Base-by-base conservation (phyloP, 371 early-diverging fungal species). In the Actinomortierella ambigua region DNA sequence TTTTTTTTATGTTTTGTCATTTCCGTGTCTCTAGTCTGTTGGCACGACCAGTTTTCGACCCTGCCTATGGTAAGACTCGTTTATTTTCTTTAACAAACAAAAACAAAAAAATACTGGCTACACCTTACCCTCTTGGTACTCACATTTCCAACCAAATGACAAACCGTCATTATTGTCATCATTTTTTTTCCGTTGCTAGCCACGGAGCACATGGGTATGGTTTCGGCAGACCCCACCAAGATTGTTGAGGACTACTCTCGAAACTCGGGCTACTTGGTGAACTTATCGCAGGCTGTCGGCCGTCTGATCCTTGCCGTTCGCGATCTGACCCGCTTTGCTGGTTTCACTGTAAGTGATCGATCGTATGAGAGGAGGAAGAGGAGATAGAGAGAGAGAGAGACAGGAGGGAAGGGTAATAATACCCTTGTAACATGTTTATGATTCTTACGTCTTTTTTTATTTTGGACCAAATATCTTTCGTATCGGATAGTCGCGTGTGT, bases 231-330 rank as follows among this genome's bases (percentile, higher is more conserved):
- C 57, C 92, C 95, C 39, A 90, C 91, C 34, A 90, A 93, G 71
- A 63, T 93, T 50, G 93, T 93, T 84, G 90, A 93, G 67, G 93
- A 93, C 62, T 93, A 93, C 68, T 88, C 89, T 53, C 77, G 91
- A 64, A 94, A 94, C 68, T 93, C 92, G 63, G 88, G 93, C 66
- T 92, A 95, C 59, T 79, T 94, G 61, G 90, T 94, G 65, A 94
- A 93, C 60, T 68, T 94, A 53, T 90, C 92, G 0, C 94, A 94
- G 60, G 94, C 94, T 27, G 90, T 95, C 20, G 94, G 94, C 34
- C 78, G 94, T 57, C 71, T 94, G 29, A 92, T 93, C 75, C 81
- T 90, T 59, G 88, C 93, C 41, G 90, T 90, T 41, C 89, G 90
- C 63, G 93, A 93, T 76, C 67, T 92, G 61, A 91, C 92, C 53